phyloP scores from a whole-genome alignment of 2,329 filamentous ascomycete species.

The Lachnellula subtilissima region DNA sequence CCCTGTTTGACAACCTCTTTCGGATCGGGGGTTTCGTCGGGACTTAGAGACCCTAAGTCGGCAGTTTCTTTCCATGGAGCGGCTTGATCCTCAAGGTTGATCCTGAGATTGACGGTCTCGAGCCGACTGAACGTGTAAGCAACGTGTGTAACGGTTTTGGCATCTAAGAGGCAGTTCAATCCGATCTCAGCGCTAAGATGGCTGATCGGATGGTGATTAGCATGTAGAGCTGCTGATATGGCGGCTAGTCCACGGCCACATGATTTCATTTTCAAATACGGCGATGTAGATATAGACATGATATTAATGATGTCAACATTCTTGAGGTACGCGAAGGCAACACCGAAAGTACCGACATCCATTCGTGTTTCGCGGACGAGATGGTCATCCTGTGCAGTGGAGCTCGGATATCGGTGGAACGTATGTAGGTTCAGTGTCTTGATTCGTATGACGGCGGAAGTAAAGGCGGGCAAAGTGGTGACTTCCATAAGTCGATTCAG shows the following conservation, averaged over 20 bases:
- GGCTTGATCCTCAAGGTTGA: background rate
- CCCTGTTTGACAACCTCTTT: background rate
- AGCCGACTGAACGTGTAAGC: background rate
- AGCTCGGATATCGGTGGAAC: background rate
- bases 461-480: background rate
- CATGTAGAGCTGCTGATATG: background rate
- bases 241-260: background rate
- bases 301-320: background rate
- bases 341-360: background rate
- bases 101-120: background rate
- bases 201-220: background rate
- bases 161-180: background rate
- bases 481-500: background rate
- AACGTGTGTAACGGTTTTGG: background rate
- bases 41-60: background rate
- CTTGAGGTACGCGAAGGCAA: background rate
- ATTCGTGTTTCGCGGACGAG: background rate
- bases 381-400: background rate
- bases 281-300: background rate
- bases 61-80: background rate
- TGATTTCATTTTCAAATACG: too few species aligned
- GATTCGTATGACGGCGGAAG: background rate
- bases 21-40: background rate
- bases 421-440: background rate
- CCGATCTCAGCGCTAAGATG: background rate